Percentiles rank a stretch among this genome's conserved stretches.
phyloP scores from a whole-genome alignment of 176 grass and related monocot genomes.

The Poa pratensis region DNA sequence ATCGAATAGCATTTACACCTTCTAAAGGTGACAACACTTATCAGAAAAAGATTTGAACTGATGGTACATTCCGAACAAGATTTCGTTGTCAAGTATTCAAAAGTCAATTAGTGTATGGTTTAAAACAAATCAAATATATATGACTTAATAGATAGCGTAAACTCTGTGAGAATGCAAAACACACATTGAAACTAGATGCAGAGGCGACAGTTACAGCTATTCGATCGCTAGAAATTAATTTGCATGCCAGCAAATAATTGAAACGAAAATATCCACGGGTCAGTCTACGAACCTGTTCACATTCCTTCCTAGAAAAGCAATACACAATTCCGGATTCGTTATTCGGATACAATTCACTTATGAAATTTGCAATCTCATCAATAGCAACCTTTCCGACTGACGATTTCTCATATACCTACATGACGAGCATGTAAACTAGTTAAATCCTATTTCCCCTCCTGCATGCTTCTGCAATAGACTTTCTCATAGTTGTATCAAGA shows the following conservation, averaged over 20 bases:
- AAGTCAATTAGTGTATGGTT: not conserved
- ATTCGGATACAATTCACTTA: conserved; percentile 76
- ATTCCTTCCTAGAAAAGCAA: conserved; percentile 97
- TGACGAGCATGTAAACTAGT: conserved; percentile 33
- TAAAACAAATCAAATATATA: conserved; percentile 16
- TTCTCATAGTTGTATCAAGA: conserved; percentile 34
- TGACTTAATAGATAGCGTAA: not conserved
- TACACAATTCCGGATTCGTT: conserved; percentile 96
- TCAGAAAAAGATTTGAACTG: not conserved
- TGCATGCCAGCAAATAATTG: conserved; percentile 40
- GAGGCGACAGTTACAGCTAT: not conserved
- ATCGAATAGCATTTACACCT: conserved; percentile 6
- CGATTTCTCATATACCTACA: conserved; percentile 86
- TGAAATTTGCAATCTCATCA: conserved; percentile 88
- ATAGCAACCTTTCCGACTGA: conserved; percentile 76
- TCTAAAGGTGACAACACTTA: not conserved
- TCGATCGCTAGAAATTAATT: not conserved
- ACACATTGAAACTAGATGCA: not conserved
- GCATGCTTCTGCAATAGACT: conserved; percentile 22
- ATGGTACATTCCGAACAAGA: not conserved
- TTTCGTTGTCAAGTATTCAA: conserved; percentile 16
- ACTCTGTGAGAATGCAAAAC: conserved; percentile 9
- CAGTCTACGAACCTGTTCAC: conserved; percentile 68
- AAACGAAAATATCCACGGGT: conserved; percentile 34
- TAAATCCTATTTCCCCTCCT: conserved; percentile 1